Evolutionary conservation across 1,284 basidiomycete genomes (phyloP).

Genomic region (Tilletiopsis washingtonensis): DNA sequence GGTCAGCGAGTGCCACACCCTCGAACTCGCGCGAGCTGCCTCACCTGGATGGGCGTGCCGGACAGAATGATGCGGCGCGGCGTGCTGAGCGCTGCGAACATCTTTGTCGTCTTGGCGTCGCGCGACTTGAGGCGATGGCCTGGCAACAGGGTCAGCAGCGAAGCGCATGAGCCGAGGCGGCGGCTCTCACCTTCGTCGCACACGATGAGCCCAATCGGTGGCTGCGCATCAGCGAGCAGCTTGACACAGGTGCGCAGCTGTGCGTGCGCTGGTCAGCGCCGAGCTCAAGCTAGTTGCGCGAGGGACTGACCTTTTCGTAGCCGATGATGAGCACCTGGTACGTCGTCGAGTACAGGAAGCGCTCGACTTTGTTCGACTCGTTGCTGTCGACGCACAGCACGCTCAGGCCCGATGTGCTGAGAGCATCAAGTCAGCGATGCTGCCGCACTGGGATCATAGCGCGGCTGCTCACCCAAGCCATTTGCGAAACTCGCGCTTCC

Average conservation of each 20-base stretch:
- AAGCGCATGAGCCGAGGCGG: too few species aligned
- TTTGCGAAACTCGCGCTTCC: conserved; percentile 90
- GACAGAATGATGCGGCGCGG: conserved; percentile 71
- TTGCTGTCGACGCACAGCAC: conserved; percentile 69
- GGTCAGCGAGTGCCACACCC: too few species aligned
- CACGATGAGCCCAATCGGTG: conserved; percentile 82
- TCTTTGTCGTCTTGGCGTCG: conserved; percentile 79
- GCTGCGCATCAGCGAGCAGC: conserved; percentile 47
- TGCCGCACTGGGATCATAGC: conserved; percentile 68
- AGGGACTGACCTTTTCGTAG: conserved; percentile 76
- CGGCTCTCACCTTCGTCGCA: conserved; percentile 98
- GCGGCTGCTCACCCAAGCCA: conserved; percentile 69
- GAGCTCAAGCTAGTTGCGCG: too few species aligned
- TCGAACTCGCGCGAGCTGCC: too few species aligned
- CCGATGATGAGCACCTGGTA: conserved; percentile 84
- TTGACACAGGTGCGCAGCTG: conserved; percentile 40
- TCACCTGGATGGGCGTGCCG: conserved; percentile 92
- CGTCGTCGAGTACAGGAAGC: conserved; percentile 50
- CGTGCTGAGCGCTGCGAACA: conserved; percentile 74
- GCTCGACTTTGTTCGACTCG: conserved; percentile 19
- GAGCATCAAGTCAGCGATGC: conserved; percentile 54
- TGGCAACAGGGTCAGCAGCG: too few species aligned
- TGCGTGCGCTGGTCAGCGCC: background rate
- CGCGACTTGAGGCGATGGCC: conserved; percentile 91
- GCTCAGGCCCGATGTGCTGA: conserved; percentile 66